A percentile compares a stretch with the other conserved stretches of the same genome.
Evolutionary conservation across 2,329 filamentous ascomycete species (phyloP).

Genomic region (Ascosphaera aggregata): DNA sequence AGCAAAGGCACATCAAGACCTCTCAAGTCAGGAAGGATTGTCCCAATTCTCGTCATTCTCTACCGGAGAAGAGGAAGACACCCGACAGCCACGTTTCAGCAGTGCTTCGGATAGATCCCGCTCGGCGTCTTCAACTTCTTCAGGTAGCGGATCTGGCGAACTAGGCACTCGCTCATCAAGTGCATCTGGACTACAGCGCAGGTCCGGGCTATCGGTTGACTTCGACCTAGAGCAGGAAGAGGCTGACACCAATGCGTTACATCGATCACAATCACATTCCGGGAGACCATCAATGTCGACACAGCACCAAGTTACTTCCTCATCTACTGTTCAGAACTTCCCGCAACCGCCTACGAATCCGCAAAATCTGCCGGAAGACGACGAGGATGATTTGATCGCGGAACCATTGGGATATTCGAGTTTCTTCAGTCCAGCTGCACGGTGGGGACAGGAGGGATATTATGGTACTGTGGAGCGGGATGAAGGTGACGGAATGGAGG

Average conservation of each 20-base stretch:
- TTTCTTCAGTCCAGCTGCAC: conserved; percentile 25
- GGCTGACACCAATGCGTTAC: background rate
- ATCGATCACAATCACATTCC: background rate
- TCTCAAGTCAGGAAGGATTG: background rate
- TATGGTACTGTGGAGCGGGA: background rate
- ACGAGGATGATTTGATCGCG: conserved; percentile 30
- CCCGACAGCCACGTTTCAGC: background rate
- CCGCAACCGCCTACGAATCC: conserved; percentile 15
- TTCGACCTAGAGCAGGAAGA: background rate
- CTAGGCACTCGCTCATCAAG: background rate
- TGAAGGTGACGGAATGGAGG: background rate
- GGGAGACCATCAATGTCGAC: too few relatives aligned
- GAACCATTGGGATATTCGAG: conserved; percentile 48
- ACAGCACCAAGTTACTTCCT: conserved; percentile 5
- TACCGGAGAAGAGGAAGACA: background rate
- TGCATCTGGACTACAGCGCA: background rate
- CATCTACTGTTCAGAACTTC: conserved; percentile 16
- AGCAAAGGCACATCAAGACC: background rate
- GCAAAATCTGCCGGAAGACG: conserved; percentile 17
- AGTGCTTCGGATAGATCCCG: background rate
- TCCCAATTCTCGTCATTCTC: background rate
- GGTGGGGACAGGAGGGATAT: background rate
- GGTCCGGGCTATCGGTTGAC: background rate
- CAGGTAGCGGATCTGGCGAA: background rate
- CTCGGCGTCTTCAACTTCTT: background rate